These are phyloP conservation scores for Fusarium phyllophilum DNA, from an alignment of 2,329 filamentous ascomycete species.

Conservation along the genomic window DNA sequence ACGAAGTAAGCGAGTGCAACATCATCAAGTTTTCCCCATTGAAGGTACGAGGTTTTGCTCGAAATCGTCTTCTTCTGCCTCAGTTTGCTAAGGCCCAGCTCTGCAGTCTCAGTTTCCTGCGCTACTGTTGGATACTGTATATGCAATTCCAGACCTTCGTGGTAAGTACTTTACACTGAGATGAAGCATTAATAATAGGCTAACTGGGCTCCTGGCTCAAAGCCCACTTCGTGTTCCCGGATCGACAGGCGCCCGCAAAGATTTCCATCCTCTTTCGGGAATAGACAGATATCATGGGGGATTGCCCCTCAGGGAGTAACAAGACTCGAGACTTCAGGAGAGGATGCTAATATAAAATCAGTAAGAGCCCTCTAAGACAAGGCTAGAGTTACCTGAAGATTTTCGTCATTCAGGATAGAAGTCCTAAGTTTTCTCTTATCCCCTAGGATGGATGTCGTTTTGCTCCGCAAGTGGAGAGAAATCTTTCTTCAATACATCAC, in stretches of 20 bases:
- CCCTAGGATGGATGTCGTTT: background rate
- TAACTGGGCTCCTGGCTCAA: constrained; percentile 16
- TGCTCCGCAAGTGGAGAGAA: constrained; percentile 4
- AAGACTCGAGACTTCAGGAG: background rate
- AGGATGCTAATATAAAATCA: background rate
- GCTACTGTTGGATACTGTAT: constrained; percentile 5
- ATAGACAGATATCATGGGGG: constrained; percentile 1
- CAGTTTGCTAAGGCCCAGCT: constrained; percentile 9
- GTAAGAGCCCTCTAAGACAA: background rate
- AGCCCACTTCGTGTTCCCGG: constrained; percentile 26
- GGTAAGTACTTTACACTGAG: background rate
- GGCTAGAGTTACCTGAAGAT: background rate
- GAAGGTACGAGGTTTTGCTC: constrained; percentile 7
- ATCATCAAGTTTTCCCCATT: constrained; percentile 14
- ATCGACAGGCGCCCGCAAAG: constrained; percentile 19
- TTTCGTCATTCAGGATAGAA: background rate
- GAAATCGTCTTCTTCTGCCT: background rate
- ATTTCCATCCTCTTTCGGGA: constrained; percentile 5
- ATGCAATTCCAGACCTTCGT: background rate
- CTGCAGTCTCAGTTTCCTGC: background rate
- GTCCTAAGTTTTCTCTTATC: background rate
- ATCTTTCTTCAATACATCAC: background rate
- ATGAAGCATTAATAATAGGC: constrained; percentile 3
- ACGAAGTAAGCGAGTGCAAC: constrained; percentile 16
- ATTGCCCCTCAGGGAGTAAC: background rate